These are phyloP conservation scores for Malus hybrid DNA, from an alignment of 331 rosid species.

Conservation along the genomic window DNA sequence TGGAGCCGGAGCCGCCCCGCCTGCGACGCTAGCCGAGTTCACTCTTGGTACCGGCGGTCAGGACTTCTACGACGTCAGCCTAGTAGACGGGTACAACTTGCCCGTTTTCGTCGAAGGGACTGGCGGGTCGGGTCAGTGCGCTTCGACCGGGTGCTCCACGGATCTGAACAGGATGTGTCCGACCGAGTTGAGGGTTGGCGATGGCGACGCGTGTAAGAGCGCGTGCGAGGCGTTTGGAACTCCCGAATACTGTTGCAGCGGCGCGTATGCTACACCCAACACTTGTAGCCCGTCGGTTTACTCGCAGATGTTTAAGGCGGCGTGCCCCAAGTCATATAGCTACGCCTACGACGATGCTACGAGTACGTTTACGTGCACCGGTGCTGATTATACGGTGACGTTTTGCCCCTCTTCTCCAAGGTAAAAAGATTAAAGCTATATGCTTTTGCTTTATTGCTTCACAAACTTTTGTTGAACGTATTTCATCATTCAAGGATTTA, in stretches of 20 bases:
- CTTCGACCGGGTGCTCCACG: constrained; percentile 67
- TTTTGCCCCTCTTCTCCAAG: constrained; percentile 95
- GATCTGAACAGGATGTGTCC: constrained; percentile 83
- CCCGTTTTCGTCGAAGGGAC: constrained; percentile 71
- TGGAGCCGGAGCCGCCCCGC: constrained; percentile 91
- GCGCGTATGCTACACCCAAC: constrained; percentile 69
- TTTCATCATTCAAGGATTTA: background rate
- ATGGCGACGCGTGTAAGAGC: constrained; percentile 84
- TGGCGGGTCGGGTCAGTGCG: constrained; percentile 75
- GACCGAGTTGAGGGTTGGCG: constrained; percentile 51
- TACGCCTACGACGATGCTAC: constrained; percentile 92
- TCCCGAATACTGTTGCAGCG: constrained; percentile 87
- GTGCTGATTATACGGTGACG: constrained; percentile 86
- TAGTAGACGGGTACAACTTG: constrained; percentile 83
- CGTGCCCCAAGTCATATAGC: constrained; percentile 89
- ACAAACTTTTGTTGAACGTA: no score
- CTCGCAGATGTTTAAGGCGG: constrained; percentile 82
- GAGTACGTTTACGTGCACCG: constrained; percentile 82
- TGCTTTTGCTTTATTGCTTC: background rate
- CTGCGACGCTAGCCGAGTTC: constrained; percentile 82
- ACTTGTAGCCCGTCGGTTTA: constrained; percentile 74
- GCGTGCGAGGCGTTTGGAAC: constrained; percentile 93
- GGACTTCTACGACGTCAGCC: constrained; percentile 90
- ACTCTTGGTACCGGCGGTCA: constrained; percentile 82
- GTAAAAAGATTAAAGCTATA: constrained; percentile 24